phyloP scores from a whole-genome alignment of 108 stramenopile genomes.

The Asterionellopsis glacialis region DNA sequence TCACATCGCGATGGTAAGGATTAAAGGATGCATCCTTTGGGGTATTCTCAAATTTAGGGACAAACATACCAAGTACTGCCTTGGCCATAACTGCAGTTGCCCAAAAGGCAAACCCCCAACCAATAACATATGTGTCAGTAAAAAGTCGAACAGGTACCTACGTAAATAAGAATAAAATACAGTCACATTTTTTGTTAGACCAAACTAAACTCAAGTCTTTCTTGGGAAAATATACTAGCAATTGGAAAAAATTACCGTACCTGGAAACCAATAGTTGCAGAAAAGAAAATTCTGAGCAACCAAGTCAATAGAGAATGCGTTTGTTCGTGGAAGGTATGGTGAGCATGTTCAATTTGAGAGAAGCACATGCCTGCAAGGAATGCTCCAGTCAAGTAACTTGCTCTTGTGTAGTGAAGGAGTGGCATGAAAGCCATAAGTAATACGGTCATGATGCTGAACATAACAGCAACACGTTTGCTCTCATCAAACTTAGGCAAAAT shows the following conservation, averaged over 20 bases:
- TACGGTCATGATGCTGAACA: slow-evolving; percentile 24
- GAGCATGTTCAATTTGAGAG: slow-evolving; percentile 35
- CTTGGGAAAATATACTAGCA: too few relatives aligned
- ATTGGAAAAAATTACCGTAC: neutral
- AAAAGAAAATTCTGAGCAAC: slow-evolving; percentile 55
- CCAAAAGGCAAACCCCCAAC: slow-evolving; percentile 29
- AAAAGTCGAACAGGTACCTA: slow-evolving; percentile 20
- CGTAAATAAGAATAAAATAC: too few relatives aligned
- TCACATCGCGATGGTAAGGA: slow-evolving; percentile 21
- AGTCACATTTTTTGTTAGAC: too few relatives aligned
- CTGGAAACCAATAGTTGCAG: slow-evolving; percentile 46
- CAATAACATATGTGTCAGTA: slow-evolving; percentile 18
- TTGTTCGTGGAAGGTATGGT: slow-evolving; percentile 34
- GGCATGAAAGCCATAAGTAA: slow-evolving; percentile 40
- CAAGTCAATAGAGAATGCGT: slow-evolving; percentile 30
- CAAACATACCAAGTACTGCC: slow-evolving; percentile 7
- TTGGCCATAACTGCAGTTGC: slow-evolving; percentile 16
- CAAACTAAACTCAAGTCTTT: too few relatives aligned
- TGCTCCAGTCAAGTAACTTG: slow-evolving; percentile 53
- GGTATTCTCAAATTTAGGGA: slow-evolving; percentile 9
- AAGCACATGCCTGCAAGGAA: slow-evolving; percentile 65
- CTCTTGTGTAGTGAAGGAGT: slow-evolving; percentile 39
- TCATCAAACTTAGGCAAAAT: slow-evolving; percentile 23
- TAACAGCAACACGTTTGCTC: slow-evolving; percentile 16
- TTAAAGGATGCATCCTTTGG: slow-evolving; percentile 19